Evolutionary conservation across 2,329 filamentous ascomycete genomes (phyloP).

Genomic region (Sporothrix luriei): DNA sequence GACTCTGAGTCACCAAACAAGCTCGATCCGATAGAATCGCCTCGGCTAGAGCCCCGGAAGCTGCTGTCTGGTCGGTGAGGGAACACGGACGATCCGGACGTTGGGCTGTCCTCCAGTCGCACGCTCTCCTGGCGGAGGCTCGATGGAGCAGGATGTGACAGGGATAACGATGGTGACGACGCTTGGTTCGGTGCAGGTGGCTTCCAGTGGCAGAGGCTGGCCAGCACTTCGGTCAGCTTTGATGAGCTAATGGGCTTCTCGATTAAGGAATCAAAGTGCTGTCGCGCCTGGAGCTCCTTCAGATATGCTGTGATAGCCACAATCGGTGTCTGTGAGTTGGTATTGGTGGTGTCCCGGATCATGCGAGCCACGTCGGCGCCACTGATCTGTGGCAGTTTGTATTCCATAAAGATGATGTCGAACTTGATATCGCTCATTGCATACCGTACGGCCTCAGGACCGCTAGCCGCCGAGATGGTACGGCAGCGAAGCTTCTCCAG

Average conservation of each 20-base stretch:
- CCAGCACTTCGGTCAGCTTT: slow-evolving; percentile 86
- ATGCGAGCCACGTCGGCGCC: slow-evolving; percentile 95
- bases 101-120: slow-evolving; percentile 78
- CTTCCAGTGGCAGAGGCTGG: slow-evolving; percentile 91
- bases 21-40: slow-evolving; percentile 86
- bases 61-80: slow-evolving; percentile 71
- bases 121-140: slow-evolving; percentile 65
- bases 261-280: slow-evolving; percentile 93
- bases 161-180: slow-evolving; percentile 50
- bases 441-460: slow-evolving; percentile 88
- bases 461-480: slow-evolving; percentile 87
- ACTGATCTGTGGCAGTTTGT: slow-evolving; percentile 90
- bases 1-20: slow-evolving; percentile 86
- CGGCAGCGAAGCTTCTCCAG: slow-evolving; percentile 93
- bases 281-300: slow-evolving; percentile 92
- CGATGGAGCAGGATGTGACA: slow-evolving; percentile 64
- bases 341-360: slow-evolving; percentile 95
- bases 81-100: slow-evolving; percentile 73
- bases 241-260: slow-evolving; percentile 95
- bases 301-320: slow-evolving; percentile 96
- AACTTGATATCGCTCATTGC: slow-evolving; percentile 98
- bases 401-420: slow-evolving; percentile 98
- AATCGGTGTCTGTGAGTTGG: slow-evolving; percentile 91
- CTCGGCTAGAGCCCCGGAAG: slow-evolving; percentile 76
- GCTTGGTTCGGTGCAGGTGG: slow-evolving; percentile 61